Evolutionary conservation across 495 filamentous ascomycete species (phyloP).

Genomic region (Penicillium subrubescens): DNA sequence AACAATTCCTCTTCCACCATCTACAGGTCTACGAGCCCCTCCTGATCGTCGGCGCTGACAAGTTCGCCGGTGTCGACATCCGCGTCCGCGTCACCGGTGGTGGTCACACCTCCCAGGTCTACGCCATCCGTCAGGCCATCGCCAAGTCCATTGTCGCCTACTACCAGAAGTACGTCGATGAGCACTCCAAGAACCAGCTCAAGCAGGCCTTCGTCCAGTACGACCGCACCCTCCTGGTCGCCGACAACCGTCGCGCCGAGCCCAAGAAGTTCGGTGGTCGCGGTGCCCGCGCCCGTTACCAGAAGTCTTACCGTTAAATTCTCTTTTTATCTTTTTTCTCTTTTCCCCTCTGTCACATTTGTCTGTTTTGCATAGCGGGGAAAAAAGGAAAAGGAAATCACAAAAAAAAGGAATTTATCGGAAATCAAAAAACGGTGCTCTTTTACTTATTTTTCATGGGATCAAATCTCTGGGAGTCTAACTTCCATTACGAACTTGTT

Average conservation of each 20-base stretch:
- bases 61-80: constrained; percentile 97
- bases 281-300: constrained; percentile 94
- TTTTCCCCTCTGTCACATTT: constrained; percentile 12
- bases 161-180: constrained; percentile 99
- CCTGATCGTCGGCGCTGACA: constrained; percentile 93
- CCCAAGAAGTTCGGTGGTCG: constrained; percentile 88
- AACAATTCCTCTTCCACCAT: constrained; percentile 8
- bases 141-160: constrained; percentile 98
- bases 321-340: constrained; percentile 18
- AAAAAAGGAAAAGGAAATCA: constrained; percentile 16
- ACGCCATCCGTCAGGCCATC: constrained; percentile 98
- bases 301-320: constrained; percentile 79
- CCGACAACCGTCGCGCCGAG: constrained; percentile 93
- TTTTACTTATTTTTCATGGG: constrained; percentile 10
- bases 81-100: constrained; percentile 93
- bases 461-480: constrained; percentile 4
- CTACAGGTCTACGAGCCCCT: constrained; percentile 90
- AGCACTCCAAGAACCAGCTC: constrained; percentile 98
- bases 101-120: constrained; percentile 98
- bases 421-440: constrained; percentile 19
- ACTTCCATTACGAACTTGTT: constrained; percentile 28
- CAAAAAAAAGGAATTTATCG: constrained; percentile 12
- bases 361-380: constrained; percentile 15
- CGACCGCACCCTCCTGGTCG: constrained; percentile 95
- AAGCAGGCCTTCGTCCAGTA: constrained; percentile 93